Base-by-base conservation (phyloP, 306 rosid species). In the Rosa persica region DNA sequence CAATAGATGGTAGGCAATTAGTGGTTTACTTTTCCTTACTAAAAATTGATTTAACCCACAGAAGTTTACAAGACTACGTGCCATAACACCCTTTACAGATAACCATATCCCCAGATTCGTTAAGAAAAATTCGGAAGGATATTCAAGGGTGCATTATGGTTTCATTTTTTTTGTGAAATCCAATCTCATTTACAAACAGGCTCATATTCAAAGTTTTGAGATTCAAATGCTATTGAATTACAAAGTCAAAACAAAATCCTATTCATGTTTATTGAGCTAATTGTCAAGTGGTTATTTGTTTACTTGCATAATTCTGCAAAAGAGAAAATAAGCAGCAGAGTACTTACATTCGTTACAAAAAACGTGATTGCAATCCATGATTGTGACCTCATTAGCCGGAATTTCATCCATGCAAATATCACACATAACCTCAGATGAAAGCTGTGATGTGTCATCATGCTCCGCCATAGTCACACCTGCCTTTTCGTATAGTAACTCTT, bases 271-370 rank as follows among this genome's bases (percentile, higher is more conserved):
- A n/a, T n/a, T n/a, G n/a, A 43, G 11, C 3, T 69, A 69, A 69
- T 43, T 5, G 3, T 69, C 20, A 22, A n/a, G n/a, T 43, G 36
- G 13, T 12, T 70, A 13, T 25, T 34, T n/a, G n/a, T n/a, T n/a
- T n/a, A 22, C 34, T 58, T 58, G 2, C 4, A 52, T 0, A 34
- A 38, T 36, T 51, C 38, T 6, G 73, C 15, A 39, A 20, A 58
- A 74, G 9, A 46, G 48, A 70, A 42, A 36, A 77, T 20, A n/a
- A 23, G 36, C 9, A 47, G 8, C 38, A 73, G 22, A n/a, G 46
- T 36, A 61, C 84, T 85, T 34, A 85, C 88, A 82, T 30, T 20
- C 16, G 39, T 82, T 82, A 81, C 88, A 85, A 36, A 85, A 85
- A 73, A 5, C 30, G 77, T 85, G 86, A 36, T 83, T 79, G 8